Base-by-base conservation (phyloP, 805 yeast species). In the Candida insectorum region DNA sequence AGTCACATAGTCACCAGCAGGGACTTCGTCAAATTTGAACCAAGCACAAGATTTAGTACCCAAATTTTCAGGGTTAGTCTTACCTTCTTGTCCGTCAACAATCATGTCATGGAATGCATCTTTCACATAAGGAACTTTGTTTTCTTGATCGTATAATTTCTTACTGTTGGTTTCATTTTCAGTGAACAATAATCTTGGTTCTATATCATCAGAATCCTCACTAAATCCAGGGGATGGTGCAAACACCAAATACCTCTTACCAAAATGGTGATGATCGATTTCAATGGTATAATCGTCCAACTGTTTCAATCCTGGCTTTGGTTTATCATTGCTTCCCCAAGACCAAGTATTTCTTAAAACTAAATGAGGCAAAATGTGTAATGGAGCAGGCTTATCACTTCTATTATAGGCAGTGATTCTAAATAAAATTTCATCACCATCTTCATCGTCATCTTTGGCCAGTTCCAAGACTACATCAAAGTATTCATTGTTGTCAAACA, bases 41-140 rank as follows among this genome's bases (percentile, higher is more conserved):
- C 86, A 82, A 1, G 93, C 96, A 49, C 85, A 78, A 4, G 87
- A 77, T 58, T 88, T 88, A 3, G 96, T 88, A 37, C 97, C 97
- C 15, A 46, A 53, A 4, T 66, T 51, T 6, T 74, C 73, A 0
- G 94, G 95, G 53, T 89, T 89, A 15, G 82, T 75, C 1, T 79
- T 82, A 1, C 58, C 69, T 37, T 70, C 62, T 16, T 69, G 67
- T 33, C 73, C 82, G 33, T 77, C 77, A 30, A 87, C 75, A 33
- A 88, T 68, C 51, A 71, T 77, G 38, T 87, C 95, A 57, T 89
- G 96, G 71, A 89, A 88, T 2, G 91, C 97, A 59, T 89, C 96
- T 57, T 89, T 89, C 39, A 80, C 81, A 56, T 68, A 87, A 29
- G 65, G 51, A 15, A 31, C 22, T 24, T 76, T 70, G 47, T 85